Conservation (phyloP, 768 basidiomycete species). For the Sporobolomyces roseus region DNA sequence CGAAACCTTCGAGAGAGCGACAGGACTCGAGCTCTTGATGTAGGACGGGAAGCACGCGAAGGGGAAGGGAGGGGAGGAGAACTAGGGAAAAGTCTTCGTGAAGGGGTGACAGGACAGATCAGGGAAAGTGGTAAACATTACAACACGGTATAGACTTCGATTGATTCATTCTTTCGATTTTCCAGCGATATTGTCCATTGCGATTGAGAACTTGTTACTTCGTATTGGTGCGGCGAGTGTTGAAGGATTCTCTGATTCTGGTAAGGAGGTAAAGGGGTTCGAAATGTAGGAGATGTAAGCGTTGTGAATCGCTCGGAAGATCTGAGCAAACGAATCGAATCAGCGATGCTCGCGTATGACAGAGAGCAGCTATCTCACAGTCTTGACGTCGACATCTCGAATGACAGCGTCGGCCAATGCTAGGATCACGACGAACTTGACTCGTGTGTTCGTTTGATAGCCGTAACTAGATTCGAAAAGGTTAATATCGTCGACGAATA, state of each 20-base stretch:
- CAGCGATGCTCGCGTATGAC: background rate
- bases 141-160: constrained; percentile 5
- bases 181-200: constrained; percentile 67
- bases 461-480: constrained; percentile 58
- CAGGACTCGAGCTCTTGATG: background rate
- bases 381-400: constrained; percentile 70
- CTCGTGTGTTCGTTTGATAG: constrained; percentile 78
- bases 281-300: constrained; percentile 77
- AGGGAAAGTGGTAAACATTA: background rate
- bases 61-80: background rate
- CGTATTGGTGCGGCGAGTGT: constrained; percentile 53
- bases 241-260: constrained; percentile 54
- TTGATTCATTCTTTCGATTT: constrained; percentile 52
- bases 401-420: constrained; percentile 76
- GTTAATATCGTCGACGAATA: background rate
- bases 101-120: background rate
- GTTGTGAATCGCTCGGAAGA: constrained; percentile 83
- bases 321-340: constrained; percentile 52
- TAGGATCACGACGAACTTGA: constrained; percentile 79
- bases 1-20: constrained; percentile 42
- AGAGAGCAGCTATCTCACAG: constrained; percentile 54
- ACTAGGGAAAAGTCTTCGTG: background rate
- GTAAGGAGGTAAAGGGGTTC: constrained; percentile 66
- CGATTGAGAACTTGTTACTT: constrained; percentile 66
- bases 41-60: background rate